A percentile compares a stretch with the other conserved stretches of the same genome.
These are phyloP conservation scores for Grifola frondosa DNA, from an alignment of 1,284 basidiomycete species.

Conservation along the genomic window DNA sequence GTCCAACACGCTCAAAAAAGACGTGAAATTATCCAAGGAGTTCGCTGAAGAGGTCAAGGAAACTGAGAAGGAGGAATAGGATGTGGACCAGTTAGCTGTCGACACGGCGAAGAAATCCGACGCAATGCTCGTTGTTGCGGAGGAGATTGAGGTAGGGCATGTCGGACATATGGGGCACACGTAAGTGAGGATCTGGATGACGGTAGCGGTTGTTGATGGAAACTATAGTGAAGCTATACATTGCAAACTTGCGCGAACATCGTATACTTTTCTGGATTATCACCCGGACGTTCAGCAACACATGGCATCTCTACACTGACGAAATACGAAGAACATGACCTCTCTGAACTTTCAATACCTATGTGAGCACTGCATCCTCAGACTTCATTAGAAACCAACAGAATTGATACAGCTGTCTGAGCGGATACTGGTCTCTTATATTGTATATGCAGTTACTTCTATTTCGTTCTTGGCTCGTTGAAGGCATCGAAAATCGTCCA, in stretches of 20 bases:
- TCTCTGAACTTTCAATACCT: conserved; percentile 28
- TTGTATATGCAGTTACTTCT: conserved; percentile 22
- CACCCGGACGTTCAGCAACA: conserved; percentile 24
- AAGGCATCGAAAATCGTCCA: conserved; percentile 60
- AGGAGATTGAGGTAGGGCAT: conserved; percentile 57
- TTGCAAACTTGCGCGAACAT: conserved; percentile 25
- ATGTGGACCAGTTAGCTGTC: conserved; percentile 32
- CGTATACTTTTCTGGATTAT: conserved; percentile 33
- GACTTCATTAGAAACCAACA: neutral
- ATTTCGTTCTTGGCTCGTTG: conserved; percentile 40
- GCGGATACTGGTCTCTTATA: conserved; percentile 41
- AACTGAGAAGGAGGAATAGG: conserved; percentile 18
- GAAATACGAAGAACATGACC: conserved; percentile 29
- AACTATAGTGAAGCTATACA: conserved; percentile 29
- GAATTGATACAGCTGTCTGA: conserved; percentile 37
- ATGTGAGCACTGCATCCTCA: conserved; percentile 24
- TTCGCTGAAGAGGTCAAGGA: conserved; percentile 39
- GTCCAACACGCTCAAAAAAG: conserved; percentile 41
- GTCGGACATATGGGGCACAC: conserved; percentile 46
- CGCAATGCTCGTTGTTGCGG: conserved; percentile 53
- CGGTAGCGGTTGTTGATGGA: too few relatives aligned
- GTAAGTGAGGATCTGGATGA: too few relatives aligned
- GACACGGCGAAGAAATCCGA: conserved; percentile 28
- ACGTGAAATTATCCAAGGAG: conserved; percentile 40
- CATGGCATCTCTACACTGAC: conserved; percentile 22